Evolutionary conservation across 177 flowering plant genomes (phyloP).

Genomic region (Vitis hybrid): DNA sequence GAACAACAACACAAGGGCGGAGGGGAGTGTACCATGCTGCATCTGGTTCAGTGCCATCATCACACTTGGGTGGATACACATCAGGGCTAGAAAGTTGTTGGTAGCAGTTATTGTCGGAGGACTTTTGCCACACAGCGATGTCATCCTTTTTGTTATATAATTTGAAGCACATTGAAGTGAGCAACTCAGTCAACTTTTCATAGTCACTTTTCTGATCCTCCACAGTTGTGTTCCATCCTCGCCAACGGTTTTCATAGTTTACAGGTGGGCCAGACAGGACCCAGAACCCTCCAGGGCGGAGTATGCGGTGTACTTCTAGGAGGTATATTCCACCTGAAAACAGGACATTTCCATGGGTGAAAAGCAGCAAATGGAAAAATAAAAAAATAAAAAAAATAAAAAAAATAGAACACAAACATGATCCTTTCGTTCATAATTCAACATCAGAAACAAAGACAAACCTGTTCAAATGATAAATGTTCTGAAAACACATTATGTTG

Average conservation of each 20-base stretch:
- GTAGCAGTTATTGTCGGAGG: constrained; percentile 63
- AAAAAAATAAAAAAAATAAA: too few relatives aligned
- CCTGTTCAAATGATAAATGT: too few relatives aligned
- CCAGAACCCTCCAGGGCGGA: constrained; percentile 99
- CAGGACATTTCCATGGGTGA: not conserved
- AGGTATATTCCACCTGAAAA: constrained; percentile 93
- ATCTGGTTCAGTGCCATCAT: constrained; percentile 90
- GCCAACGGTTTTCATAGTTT: constrained; percentile 84
- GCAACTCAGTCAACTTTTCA: constrained; percentile 69
- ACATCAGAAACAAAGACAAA: too few relatives aligned
- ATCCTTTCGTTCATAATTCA: too few relatives aligned
- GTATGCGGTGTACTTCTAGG: constrained; percentile 84
- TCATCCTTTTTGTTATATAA: constrained; percentile 80
- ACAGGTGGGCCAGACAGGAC: constrained; percentile 99
- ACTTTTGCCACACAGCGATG: constrained; percentile 94
- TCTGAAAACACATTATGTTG: too few relatives aligned
- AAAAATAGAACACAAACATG: too few relatives aligned
- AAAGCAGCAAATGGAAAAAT: not conserved
- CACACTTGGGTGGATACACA: constrained; percentile 86
- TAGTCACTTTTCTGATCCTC: constrained; percentile 88
- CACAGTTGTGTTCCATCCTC: constrained; percentile 94
- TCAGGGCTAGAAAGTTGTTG: constrained; percentile 48
- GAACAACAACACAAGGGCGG: constrained; percentile 81
- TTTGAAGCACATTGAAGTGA: constrained; percentile 87
- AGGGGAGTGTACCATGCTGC: constrained; percentile 96